Evolutionary conservation across 179 eudicot genomes (phyloP).

Genomic region (Nepenthes alata): DNA sequence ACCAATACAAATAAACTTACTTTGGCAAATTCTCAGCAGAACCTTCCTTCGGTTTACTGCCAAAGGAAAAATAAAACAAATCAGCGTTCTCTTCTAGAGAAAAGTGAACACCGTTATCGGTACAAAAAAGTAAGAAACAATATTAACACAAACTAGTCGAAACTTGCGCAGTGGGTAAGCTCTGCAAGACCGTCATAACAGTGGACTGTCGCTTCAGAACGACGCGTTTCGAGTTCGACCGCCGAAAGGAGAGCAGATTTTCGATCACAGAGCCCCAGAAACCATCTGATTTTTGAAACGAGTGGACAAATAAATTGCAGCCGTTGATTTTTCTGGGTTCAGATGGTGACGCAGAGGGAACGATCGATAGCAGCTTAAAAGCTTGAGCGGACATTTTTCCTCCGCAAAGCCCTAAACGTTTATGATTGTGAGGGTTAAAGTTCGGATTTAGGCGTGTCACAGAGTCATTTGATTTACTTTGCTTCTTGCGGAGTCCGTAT

Average conservation of each 20-base stretch:
- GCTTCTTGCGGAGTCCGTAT: too few relatives aligned
- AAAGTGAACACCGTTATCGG: too few relatives aligned
- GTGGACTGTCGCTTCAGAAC: constrained; percentile 30
- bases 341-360: constrained; percentile 23
- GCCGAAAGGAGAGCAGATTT: constrained; percentile 31
- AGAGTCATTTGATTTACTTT: too few relatives aligned
- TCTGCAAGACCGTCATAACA: constrained; percentile 38
- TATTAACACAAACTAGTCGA: not conserved
- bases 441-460: too few relatives aligned
- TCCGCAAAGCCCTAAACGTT: not conserved
- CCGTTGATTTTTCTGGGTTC: constrained; percentile 16
- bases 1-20: constrained; percentile 24
- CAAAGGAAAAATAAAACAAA: constrained; percentile 8
- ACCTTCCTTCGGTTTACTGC: constrained; percentile 51
- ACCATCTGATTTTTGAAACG: constrained; percentile 11
- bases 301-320: constrained; percentile 1
- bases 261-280: constrained; percentile 30
- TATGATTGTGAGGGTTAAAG: too few relatives aligned
- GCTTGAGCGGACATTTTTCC: constrained; percentile 47
- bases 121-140: not conserved
- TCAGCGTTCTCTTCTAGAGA: too few relatives aligned
- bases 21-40: constrained; percentile 42
- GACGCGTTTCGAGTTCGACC: constrained; percentile 15
- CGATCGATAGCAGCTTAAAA: constrained; percentile 26
- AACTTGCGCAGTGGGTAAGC: constrained; percentile 52